Base-by-base conservation (phyloP, 345 rosid genomes). In the Trapa incisa region DNA sequence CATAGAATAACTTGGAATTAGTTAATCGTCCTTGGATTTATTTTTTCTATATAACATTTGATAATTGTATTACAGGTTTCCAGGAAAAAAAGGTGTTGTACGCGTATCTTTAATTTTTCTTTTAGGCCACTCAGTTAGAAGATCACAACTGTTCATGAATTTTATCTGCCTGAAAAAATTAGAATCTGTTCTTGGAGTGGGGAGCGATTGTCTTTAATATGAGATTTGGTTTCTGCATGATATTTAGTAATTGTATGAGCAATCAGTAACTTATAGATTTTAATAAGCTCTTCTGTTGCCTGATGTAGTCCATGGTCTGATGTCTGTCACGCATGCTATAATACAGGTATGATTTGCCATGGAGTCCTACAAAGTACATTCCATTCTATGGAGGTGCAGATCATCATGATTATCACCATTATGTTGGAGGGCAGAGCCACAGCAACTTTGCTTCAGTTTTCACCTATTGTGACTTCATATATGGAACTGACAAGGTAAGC, bases 351-450 rank as follows among this genome's bases (percentile, higher is more conserved):
- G 95, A 91, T 70, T 89, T 91, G 68, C 99, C 96, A 52, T 94
- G 99, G 99, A 72, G 65, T 81, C 86, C 88, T 53, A 82, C 92
- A 62, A 94, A 83, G 71, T 89, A 84, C 73, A 88, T 94, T 37
- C 99, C 99, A 47, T 94, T 94, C 74, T 94, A 94, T 48, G 97
- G 97, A 48, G 99, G 99, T 0, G 95, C 99, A 15, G 95, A 94
- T 64, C 79, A 91, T 75, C 99, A 94, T 57, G 99, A 93, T 76
- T 93, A 93, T 22, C 29, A 22, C 29, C 29, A 22, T 22, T 22
- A 22, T 22, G 29, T 22, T 22, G 29, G 29, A 22, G 29, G 29
- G 29, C 29, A 22, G 29, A 22, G 29, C 29, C 29, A 22, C 29
- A 22, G 29, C 29, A 22, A 22, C 29, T 22, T 22, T 22, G 29